These are phyloP conservation scores for Verticillium alfalfae DNA, from an alignment of 2,329 filamentous ascomycete genomes.

Conservation along the genomic window DNA sequence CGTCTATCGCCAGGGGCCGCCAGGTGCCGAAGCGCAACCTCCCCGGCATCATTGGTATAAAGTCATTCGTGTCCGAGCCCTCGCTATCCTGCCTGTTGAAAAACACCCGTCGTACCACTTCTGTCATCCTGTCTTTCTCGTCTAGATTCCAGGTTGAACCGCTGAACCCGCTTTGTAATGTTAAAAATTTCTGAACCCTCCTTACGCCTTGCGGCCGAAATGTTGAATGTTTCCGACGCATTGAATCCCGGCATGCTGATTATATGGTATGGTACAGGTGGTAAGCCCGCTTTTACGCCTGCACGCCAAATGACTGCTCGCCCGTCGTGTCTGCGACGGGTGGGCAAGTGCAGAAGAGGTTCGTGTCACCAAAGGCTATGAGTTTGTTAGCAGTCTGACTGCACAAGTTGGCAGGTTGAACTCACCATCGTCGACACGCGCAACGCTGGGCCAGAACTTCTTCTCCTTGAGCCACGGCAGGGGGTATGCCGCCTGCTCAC, in stretches of 20 bases:
- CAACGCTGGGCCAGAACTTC: conserved; percentile 95
- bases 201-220: conserved; percentile 2
- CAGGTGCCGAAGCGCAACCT: not conserved
- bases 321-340: conserved; percentile 64
- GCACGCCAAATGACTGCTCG: conserved; percentile 3
- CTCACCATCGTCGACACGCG: conserved; percentile 81
- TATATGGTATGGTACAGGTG: conserved; percentile 1
- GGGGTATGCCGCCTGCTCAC: conserved; percentile 84
- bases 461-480: conserved; percentile 79
- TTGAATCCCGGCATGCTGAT: not conserved
- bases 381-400: conserved; percentile 7
- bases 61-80: not conserved
- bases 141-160: conserved; percentile 1
- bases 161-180: not conserved
- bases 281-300: conserved; percentile 4
- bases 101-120: not conserved
- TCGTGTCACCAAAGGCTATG: conserved; percentile 79
- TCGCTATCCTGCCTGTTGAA: not conserved
- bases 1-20: not conserved
- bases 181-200: not conserved
- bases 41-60: not conserved
- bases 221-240: conserved; percentile 5
- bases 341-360: conserved; percentile 91
- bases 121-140: not conserved
- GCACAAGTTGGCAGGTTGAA: conserved; percentile 11